Evolutionary conservation across 1,139 yeast genomes (phyloP), one percentile per base, ranked within the genome.

Genomic region (Oligophagozyma castellii): DNA sequence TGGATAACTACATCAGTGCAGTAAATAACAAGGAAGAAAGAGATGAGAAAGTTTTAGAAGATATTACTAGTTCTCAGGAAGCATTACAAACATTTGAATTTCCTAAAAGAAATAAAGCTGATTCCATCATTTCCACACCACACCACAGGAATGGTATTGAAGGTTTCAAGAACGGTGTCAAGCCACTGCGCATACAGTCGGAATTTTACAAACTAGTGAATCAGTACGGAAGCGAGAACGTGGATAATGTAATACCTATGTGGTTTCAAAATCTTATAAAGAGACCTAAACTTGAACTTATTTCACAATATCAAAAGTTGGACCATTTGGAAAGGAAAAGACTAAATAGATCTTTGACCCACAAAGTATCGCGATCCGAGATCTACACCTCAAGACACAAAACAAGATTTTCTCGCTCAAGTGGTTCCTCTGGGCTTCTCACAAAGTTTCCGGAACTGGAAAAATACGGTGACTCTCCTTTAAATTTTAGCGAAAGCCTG

Each of bases 281-380:
- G 19, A 42, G 44, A 32, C 40, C 44, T 13, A 45, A 46, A 33
- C 29, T 46, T 12, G 44, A 55, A 23, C 45, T 58, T 19, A 44
- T 54, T 28, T 44, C 51, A 25, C 56, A 55, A 30, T 61, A 60
- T 35, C 61, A 54, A 35, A 44, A 39, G 22, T 38, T 62, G 30
- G 67, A 62, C 38, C 44, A 55, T 29, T 42, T 53, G 24, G 67
- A 62, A 31, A 57, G 55, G 31, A 51, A 53, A 24, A 49, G 66
- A 26, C 46, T 62, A 28, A 58, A 59, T 30, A 26, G 19, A 10
- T 26, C 28, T 5, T 16, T 26, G 29, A 20, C 11, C 26, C 7
- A 26, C 33, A 12, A 25, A 28, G 11, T 13, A 27, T 7, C 24
- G 24, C 20, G 20, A 18, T 18, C 20, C 20, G 20, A 18, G 8